Base-by-base conservation (phyloP, 345 rosid species). In the Odontarrhena argentea region DNA sequence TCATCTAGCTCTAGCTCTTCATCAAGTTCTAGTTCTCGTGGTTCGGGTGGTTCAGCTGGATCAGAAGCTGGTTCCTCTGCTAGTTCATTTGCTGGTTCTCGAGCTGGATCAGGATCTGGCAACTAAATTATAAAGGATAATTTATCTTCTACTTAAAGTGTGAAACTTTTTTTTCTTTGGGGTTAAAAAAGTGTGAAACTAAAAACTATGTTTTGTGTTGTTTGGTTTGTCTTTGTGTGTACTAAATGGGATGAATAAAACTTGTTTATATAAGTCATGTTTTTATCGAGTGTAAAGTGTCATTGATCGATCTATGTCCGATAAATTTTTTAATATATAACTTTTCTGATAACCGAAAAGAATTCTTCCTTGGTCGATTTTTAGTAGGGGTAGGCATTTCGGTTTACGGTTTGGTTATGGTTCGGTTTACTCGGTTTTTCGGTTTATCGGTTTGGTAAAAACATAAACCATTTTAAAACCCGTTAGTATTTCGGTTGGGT, bases 41-140 rank as follows among this genome's bases (percentile, higher is more conserved):
- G 81, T 15, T 67, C 75, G 28, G 70, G 71, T 55, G 78, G 77
- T n/a, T 73, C 76, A 24, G 40, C 49, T 8, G 75, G 74, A 12
- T 74, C 74, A 3, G 68, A 46, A 13, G 79, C 81, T 6, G 81
- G 80, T n/a, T 83, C 87, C 9, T 75, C 77, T 3, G 88, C 91
- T 2, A 86, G 94, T 52, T 89, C 93, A n/a, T 76, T 51, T 14
- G 85, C 96, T 1, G 87, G 83, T 22, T 85, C 91, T n/a, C 70
- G 92, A 67, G 83, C 88, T 3, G 85, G 90, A 9, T 83, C 94
- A 8, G 79, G 87, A 6, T 75, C 78, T 9, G 64, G 80, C 52
- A 73, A 66, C 56, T 73, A 18, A 66, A 59, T 13, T 34, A 30
- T 8, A 12, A 60, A 9, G 9, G 42, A 6, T n/a, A 55, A 11